Base-by-base conservation (phyloP, 2,329 filamentous ascomycete species). In the Gnomoniopsis sp. region DNA sequence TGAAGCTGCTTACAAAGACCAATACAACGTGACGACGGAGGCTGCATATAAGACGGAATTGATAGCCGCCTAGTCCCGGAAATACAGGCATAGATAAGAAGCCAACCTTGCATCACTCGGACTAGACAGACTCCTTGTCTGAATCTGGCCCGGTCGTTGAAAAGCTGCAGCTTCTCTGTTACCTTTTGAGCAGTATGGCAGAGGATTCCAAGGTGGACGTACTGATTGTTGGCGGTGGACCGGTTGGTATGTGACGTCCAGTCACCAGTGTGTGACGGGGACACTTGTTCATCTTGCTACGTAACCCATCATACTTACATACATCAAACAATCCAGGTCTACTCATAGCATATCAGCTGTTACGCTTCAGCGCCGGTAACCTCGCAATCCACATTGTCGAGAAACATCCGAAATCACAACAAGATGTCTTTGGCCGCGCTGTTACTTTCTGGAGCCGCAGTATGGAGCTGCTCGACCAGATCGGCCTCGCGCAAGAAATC, bases 361-460 rank as follows among this genome's bases (percentile, higher is more conserved):
- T 72, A 46, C 72, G 65, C 56, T 77, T 72, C 62, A 71, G 65
- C 58, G 67, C n/a, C n/a, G 43, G 43, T 19, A 46, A 8, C n/a
- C 1, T 73, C 54, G 72, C 70, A 57, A 70, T 79, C 47, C 74
- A 74, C 55, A 77, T 81, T 49, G 73, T 82, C 56, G 80, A 83
- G 63, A 76, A 79, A 59, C 65, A 80, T 49, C 66, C 72, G 34
- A 82, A 81, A 63, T 74, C 75, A 0, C 68, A 72, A 1, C 79
- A 82, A 65, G 78, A 80, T 58, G 67, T 75, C n/a, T 82, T 79
- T 66, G 81, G 80, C 17, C 75, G 80, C 8, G 81, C 81, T 14
- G 80, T 82, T 59, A 81, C 81, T 0, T 74, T 84, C 2, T 84
- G 77, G 59, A 78, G 80, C 1, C 72, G 81, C 1, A 78, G 76